A percentile compares a stretch with the other conserved stretches of the same genome.
These are phyloP conservation scores for Afroboletus lepidellus DNA, from an alignment of 1,284 basidiomycete genomes.

Conservation along the genomic window DNA sequence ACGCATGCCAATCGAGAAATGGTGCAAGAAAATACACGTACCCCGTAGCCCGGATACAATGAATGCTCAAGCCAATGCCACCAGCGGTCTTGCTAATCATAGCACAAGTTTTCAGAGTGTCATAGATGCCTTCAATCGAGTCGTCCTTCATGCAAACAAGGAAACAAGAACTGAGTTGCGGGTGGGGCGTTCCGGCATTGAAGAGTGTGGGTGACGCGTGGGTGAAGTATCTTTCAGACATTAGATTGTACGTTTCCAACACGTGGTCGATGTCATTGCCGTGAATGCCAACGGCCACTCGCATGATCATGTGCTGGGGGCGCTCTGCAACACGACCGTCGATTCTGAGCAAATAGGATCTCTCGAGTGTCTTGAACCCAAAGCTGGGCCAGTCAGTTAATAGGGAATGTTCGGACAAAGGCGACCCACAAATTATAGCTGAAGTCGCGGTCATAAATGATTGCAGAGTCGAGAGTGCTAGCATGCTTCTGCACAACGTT, in stretches of 20 bases:
- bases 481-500: slow-evolving; percentile 83
- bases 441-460: slow-evolving; percentile 99
- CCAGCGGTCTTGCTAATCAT: slow-evolving; percentile 99
- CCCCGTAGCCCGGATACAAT: slow-evolving; percentile 97
- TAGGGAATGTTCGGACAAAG: neutral
- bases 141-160: slow-evolving; percentile 98
- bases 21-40: slow-evolving; percentile 37
- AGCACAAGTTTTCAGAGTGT: slow-evolving; percentile 97
- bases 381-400: slow-evolving; percentile 57
- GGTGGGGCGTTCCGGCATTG: slow-evolving; percentile 95
- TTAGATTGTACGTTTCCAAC: slow-evolving; percentile 90
- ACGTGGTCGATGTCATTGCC: slow-evolving; percentile 87
- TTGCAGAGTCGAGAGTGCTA: slow-evolving; percentile 85
- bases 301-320: slow-evolving; percentile 99
- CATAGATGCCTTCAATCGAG: slow-evolving; percentile 99
- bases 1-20: slow-evolving; percentile 7
- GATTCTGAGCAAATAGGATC: slow-evolving; percentile 94
- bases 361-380: slow-evolving; percentile 99
- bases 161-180: slow-evolving; percentile 98
- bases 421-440: slow-evolving; percentile 84
- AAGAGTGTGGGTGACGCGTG: slow-evolving; percentile 98
- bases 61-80: slow-evolving; percentile 95
- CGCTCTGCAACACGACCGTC: slow-evolving; percentile 95
- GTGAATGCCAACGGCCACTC: slow-evolving; percentile 97
- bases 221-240: slow-evolving; percentile 97